phyloP scores from a whole-genome alignment of 495 filamentous ascomycete species.

The Physcia stellaris region DNA sequence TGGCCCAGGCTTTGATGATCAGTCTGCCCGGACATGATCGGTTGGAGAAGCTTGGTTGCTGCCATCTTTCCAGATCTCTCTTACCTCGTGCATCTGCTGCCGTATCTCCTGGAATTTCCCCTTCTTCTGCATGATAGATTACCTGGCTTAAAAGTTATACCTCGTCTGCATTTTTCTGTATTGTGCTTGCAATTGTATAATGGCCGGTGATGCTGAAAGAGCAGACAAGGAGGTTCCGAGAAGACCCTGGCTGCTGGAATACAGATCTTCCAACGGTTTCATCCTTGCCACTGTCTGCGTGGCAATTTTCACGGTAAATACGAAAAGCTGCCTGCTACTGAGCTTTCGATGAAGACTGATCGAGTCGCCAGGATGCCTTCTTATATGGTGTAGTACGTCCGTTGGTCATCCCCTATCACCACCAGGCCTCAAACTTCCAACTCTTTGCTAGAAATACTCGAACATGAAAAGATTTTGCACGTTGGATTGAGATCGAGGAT shows the following conservation, averaged over 20 bases:
- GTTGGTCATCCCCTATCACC: not conserved
- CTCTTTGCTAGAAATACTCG: not conserved
- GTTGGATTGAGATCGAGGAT: not conserved
- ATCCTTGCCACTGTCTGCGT: conserved; percentile 25
- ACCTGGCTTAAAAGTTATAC: too few species aligned
- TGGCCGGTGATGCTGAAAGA: too few species aligned
- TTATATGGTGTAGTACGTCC: conserved; percentile 11
- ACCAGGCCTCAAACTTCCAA: not conserved
- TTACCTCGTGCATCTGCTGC: too few species aligned
- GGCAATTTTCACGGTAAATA: conserved; percentile 11
- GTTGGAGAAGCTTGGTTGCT: too few species aligned
- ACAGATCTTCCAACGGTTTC: conserved; percentile 28
- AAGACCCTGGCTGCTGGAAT: conserved; percentile 1
- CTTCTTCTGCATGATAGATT: too few species aligned
- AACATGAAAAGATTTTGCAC: not conserved
- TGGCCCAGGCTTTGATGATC: too few species aligned
- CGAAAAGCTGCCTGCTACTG: not conserved
- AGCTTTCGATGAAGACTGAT: not conserved
- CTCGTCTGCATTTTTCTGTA: too few species aligned
- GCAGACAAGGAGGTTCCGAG: too few species aligned
- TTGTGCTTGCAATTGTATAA: too few species aligned
- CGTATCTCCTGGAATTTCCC: too few species aligned
- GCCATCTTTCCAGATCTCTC: too few species aligned
- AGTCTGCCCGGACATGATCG: too few species aligned
- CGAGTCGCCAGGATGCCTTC: conserved; percentile 11